Conservation (phyloP, 208 protist species). For the Naegleria fowleri region DNA sequence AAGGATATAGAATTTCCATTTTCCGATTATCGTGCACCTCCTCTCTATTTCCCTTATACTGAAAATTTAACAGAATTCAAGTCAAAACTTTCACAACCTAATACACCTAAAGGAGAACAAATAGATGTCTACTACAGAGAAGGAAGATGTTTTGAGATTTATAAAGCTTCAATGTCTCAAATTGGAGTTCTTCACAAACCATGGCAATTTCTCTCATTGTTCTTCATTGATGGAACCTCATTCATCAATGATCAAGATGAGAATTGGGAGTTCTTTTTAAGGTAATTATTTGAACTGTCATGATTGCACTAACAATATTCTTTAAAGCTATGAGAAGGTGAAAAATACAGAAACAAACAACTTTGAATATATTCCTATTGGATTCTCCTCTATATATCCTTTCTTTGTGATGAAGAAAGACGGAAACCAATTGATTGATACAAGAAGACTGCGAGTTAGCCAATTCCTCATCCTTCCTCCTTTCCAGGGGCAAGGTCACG, state of each 20-base stretch:
- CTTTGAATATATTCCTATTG: neutral
- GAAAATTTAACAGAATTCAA: slow-evolving; percentile 5
- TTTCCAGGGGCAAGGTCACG: slow-evolving; percentile 9
- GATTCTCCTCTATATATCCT: slow-evolving; percentile 2
- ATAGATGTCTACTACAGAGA: neutral
- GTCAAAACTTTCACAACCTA: neutral
- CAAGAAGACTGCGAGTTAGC: neutral
- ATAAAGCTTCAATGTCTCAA: neutral
- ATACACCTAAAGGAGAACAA: neutral
- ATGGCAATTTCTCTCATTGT: neutral
- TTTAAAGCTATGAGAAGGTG: neutral
- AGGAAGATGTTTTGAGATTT: slow-evolving; percentile 4
- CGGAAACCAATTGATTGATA: neutral
- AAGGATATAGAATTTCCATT: neutral
- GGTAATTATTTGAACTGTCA: neutral
- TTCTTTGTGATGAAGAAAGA: neutral
- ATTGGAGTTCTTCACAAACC: neutral
- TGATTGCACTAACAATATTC: neutral
- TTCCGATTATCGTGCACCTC: neutral
- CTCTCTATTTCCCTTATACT: neutral
- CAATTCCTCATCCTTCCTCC: slow-evolving; percentile 19
- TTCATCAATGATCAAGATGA: slow-evolving; percentile 17
- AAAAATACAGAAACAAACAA: neutral
- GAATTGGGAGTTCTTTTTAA: slow-evolving; percentile 17
- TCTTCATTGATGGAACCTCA: slow-evolving; percentile 16